Conservation (phyloP, 1,284 basidiomycete genomes). For the Melampsora larici-populina region DNA sequence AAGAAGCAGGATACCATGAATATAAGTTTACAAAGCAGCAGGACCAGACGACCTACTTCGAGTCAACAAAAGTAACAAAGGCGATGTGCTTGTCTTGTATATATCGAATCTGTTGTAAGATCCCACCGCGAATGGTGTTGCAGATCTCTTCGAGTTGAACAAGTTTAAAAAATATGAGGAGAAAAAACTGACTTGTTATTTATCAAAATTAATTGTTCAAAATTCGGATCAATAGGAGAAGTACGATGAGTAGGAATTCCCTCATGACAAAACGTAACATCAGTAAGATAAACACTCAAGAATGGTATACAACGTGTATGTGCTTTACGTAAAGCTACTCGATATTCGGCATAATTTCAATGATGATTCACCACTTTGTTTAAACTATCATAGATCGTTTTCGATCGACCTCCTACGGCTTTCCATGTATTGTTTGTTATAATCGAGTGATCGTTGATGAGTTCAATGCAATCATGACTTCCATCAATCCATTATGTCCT, state of each 20-base stretch:
- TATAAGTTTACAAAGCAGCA: no score
- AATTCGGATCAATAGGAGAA: constrained; percentile 66
- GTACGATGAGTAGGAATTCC: constrained; percentile 82
- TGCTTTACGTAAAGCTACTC: constrained; percentile 65
- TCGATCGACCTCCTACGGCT: constrained; percentile 81
- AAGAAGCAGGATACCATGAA: constrained; percentile 64
- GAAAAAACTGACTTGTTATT: constrained; percentile 67
- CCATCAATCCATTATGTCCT: constrained; percentile 57
- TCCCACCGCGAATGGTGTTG: constrained; percentile 86
- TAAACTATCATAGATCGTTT: constrained; percentile 71
- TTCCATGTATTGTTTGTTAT: constrained; percentile 58
- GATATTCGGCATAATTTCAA: constrained; percentile 89
- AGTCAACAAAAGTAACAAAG: constrained; percentile 50
- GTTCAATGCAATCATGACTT: constrained; percentile 55
- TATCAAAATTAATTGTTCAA: constrained; percentile 89
- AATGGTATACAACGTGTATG: constrained; percentile 85
- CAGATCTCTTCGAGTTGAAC: constrained; percentile 86
- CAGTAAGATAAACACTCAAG: constrained; percentile 82
- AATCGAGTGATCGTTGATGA: constrained; percentile 54
- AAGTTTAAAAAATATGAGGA: no score
- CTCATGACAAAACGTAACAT: constrained; percentile 91
- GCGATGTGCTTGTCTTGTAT: constrained; percentile 93
- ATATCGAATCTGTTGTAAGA: constrained; percentile 76
- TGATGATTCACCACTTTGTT: constrained; percentile 82
- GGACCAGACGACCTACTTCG: constrained; percentile 37